Evolutionary conservation across 1,284 basidiomycete genomes (phyloP), one percentile per base, ranked within the genome.

Genomic region (Malassezia brasiliensis): DNA sequence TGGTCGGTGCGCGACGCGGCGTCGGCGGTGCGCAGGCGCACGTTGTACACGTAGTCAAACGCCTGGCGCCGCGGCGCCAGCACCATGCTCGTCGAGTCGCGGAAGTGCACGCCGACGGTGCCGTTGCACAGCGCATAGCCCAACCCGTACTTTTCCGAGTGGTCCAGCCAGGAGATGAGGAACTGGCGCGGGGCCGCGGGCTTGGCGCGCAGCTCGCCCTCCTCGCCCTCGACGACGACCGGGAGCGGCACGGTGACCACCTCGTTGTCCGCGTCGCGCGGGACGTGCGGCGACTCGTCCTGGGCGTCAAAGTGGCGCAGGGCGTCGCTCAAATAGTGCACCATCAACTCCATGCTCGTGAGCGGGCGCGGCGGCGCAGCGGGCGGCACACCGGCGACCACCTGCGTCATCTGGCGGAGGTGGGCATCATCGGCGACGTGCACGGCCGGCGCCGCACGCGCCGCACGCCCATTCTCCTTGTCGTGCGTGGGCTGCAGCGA

Each of bases 71-170:
- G 84, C 1, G 91, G 84, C 19, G 88, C 82, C 52, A 96, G 78
- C 10, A 91, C 82, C 65, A 94, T 77, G 14, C 83, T 86, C 8
- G 89, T 88, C 66, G 86, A 88, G 76, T 98, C 93, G 69, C 96
- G 94, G 78, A 96, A 96, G 77, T 96, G 85, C 19, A 96, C 88
- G 8, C 90, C 90, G 28, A 96, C 85, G 1, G 87, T 86, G 3
- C 93, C 90, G 72, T 98, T 90, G 30, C 87, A 90, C 68, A 98
- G 79, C 1, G 89, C 89, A 74, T 96, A 96, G 1, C 91, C 94
- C 83, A 96, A 91, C 10, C 93, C 94, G 76, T 96, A 98, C 78
- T 94, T 94, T 76, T 91, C 89, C 75, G 88, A 91, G 74, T 96
- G 96, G 76, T 98, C 93, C 44, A 96, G 86, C 93, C 93, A 98